Conservation (phyloP, 805 yeast genomes). For the Saccharomycopsis capsularis region DNA sequence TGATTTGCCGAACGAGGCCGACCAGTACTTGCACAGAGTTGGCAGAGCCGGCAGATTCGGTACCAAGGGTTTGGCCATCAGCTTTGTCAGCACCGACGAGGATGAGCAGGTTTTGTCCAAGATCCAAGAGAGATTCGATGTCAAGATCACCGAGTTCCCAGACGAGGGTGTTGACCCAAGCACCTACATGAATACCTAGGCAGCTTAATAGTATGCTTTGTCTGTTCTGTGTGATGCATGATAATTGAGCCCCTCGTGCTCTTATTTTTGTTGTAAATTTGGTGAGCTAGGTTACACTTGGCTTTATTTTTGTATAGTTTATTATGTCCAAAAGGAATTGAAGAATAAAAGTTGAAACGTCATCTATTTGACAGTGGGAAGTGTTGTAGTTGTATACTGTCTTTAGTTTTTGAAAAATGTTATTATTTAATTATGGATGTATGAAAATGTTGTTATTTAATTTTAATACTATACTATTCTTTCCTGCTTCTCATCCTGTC, state of each 20-base stretch:
- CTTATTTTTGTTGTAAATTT: no score
- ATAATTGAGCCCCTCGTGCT: no score
- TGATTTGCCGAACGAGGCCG: conserved; percentile 94
- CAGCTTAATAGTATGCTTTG: no score
- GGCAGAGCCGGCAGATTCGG: conserved; percentile 99
- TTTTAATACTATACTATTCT: not conserved
- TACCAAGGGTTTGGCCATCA: conserved; percentile 95
- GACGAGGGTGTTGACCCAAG: conserved; percentile 97
- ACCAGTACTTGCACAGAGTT: conserved; percentile 97
- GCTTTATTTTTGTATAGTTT: no score
- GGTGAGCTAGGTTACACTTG: no score
- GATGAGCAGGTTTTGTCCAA: conserved; percentile 86
- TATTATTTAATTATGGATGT: not conserved
- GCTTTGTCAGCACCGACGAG: conserved; percentile 77
- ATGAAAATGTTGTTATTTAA: not conserved
- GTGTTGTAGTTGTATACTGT: no score
- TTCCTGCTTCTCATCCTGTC: no score
- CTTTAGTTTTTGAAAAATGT: no score
- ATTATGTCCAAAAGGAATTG: no score
- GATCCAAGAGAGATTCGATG: conserved; percentile 97
- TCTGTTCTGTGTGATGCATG: no score
- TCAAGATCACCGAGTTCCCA: conserved; percentile 90
- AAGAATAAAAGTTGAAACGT: no score
- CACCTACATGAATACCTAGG: conserved; percentile 90
- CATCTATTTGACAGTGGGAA: no score